Evolutionary conservation across 306 rosid genomes (phyloP).

Genomic region (Lathyrus tuberosus): DNA sequence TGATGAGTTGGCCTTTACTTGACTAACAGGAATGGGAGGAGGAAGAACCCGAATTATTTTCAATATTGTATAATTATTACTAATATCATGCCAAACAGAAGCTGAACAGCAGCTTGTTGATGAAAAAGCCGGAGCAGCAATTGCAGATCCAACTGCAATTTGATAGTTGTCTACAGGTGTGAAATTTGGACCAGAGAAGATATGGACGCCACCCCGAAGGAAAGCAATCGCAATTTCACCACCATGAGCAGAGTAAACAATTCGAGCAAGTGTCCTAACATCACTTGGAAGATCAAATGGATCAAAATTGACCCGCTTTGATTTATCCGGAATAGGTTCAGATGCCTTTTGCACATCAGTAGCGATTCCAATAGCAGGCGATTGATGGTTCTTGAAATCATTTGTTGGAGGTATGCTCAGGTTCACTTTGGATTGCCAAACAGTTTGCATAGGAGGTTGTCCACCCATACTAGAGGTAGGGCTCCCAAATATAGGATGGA

Average conservation of each 20-base stretch:
- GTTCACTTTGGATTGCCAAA: conserved; percentile 96
- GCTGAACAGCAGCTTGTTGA: conserved; percentile 99
- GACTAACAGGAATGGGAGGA: conserved; percentile 81
- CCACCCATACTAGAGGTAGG: conserved; percentile 95
- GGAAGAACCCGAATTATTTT: conserved; percentile 94
- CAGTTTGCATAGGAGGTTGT: conserved; percentile 97
- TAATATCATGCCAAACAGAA: conserved; percentile 91
- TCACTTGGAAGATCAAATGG: conserved; percentile 99
- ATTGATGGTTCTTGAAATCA: conserved; percentile 81
- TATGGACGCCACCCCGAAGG: conserved; percentile 95
- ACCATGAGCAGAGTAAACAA: conserved; percentile 97
- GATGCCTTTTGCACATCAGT: conserved; percentile 58
- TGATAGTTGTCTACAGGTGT: conserved; percentile 89
- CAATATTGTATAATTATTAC: conserved; percentile 72
- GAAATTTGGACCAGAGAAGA: conserved; percentile 93
- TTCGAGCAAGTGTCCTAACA: conserved; percentile 92
- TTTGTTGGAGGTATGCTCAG: conserved; percentile 82
- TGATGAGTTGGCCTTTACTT: conserved; percentile 74
- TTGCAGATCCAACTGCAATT: conserved; percentile 95
- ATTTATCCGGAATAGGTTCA: conserved; percentile 59
- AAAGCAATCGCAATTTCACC: conserved; percentile 98
- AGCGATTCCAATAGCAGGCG: conserved; percentile 54
- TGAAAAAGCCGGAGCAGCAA: conserved; percentile 98
- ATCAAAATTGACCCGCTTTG: conserved; percentile 77
- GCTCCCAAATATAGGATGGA: conserved; percentile 95